Conservation (phyloP, 257 asterid species). For the Salvia splendens region DNA sequence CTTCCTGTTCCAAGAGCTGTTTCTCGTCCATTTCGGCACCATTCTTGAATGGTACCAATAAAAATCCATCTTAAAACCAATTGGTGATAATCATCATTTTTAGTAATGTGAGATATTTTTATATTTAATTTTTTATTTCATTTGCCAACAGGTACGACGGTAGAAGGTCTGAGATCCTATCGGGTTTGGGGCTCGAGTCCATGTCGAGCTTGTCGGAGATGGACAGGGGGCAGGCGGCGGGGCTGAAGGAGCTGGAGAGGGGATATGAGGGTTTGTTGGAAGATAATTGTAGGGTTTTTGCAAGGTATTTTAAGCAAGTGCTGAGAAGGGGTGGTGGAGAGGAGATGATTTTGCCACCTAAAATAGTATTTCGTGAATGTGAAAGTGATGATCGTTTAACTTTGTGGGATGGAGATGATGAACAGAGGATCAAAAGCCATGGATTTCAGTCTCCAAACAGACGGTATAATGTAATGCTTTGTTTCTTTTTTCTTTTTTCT, state of each 20-base stretch:
- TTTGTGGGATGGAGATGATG: constrained; percentile 8
- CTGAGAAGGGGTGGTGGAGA: constrained; percentile 34
- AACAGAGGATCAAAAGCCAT: constrained; percentile 35
- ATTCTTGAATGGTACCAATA: constrained; percentile 55
- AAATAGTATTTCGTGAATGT: constrained; percentile 29
- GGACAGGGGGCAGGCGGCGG: constrained; percentile 53
- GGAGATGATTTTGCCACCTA: constrained; percentile 40
- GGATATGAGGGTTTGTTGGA: constrained; percentile 58
- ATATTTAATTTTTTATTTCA: too few species aligned
- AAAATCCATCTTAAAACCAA: too few species aligned
- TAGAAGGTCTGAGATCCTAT: constrained; percentile 38
- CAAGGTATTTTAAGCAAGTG: constrained; percentile 50
- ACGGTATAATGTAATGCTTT: constrained; percentile 75
- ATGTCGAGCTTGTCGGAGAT: constrained; percentile 48
- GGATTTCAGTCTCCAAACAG: constrained; percentile 51
- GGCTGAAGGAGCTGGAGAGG: constrained; percentile 63
- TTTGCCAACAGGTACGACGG: too few species aligned
- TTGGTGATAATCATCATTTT: too few species aligned
- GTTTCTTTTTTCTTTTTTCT: too few species aligned
- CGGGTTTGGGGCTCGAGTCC: too few species aligned
- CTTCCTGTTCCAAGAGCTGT: constrained; percentile 55
- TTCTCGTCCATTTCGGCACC: constrained; percentile 53
- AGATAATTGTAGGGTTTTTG: constrained; percentile 54
- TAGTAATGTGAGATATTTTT: too few species aligned
- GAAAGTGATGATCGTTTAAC: neutral